phyloP scores from a whole-genome alignment of 2,329 filamentous ascomycete species.

The Mollisiaceae sp. region DNA sequence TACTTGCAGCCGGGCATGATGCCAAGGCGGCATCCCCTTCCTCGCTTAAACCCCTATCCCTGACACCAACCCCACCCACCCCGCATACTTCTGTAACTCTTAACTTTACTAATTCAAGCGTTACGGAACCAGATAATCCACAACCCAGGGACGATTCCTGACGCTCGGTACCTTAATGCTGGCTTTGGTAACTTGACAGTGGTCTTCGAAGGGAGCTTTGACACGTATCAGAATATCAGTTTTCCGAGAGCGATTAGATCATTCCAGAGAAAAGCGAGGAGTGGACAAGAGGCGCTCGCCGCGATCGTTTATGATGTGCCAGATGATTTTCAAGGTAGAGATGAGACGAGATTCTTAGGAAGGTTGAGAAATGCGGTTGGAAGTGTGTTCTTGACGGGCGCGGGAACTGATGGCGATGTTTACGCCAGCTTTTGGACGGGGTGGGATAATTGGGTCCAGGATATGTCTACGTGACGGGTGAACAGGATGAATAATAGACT shows the following conservation, averaged over 20 bases:
- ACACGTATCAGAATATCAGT: constrained; percentile 44
- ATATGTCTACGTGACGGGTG: neutral
- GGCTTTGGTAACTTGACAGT: constrained; percentile 47
- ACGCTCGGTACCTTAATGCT: constrained; percentile 44
- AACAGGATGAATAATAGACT: neutral
- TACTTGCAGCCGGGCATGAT: neutral
- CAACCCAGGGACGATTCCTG: constrained; percentile 49
- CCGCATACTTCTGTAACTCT: neutral
- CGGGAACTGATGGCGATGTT: constrained; percentile 47
- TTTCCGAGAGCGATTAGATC: constrained; percentile 41
- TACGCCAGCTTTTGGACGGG: constrained; percentile 47
- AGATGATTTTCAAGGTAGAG: neutral
- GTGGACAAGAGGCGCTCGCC: constrained; percentile 43
- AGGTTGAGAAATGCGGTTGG: constrained; percentile 45
- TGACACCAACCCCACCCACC: neutral
- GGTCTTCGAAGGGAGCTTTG: constrained; percentile 49
- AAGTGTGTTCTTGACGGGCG: constrained; percentile 48
- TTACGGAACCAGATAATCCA: constrained; percentile 45
- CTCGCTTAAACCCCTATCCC: neutral
- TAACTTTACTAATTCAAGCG: neutral
- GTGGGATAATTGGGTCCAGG: constrained; percentile 36
- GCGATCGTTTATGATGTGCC: constrained; percentile 48
- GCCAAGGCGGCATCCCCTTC: neutral
- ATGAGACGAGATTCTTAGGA: constrained; percentile 36
- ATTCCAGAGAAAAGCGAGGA: constrained; percentile 37